phyloP scores from a whole-genome alignment of 495 filamentous ascomycete genomes.

The Talaromyces trachyspermus region DNA sequence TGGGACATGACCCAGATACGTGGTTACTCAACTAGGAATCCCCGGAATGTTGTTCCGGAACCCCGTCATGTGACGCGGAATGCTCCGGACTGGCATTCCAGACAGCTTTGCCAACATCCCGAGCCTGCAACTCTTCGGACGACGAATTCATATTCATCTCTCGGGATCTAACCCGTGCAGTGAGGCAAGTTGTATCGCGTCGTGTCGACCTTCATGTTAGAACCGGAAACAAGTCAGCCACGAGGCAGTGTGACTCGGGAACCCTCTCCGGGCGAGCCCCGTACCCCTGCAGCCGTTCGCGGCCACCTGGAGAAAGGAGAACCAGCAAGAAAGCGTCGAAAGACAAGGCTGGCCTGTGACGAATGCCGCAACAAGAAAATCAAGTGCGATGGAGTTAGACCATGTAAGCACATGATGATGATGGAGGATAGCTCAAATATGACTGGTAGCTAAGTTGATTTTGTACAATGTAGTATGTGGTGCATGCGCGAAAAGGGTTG shows the following conservation, averaged over 20 bases:
- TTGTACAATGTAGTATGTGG: constrained; percentile 24
- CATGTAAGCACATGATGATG: constrained; percentile 18
- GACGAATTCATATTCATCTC: not conserved
- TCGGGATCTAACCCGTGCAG: not conserved
- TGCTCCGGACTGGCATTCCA: not conserved
- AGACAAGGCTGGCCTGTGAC: constrained; percentile 31
- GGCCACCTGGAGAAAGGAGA: not conserved
- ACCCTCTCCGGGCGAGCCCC: not conserved
- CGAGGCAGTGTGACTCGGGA: not conserved
- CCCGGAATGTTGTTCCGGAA: not conserved
- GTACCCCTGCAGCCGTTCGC: not conserved
- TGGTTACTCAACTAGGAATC: not conserved
- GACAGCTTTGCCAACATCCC: not conserved
- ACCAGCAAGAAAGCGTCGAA: constrained; percentile 21
- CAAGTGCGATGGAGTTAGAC: constrained; percentile 31
- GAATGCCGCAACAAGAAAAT: constrained; percentile 29
- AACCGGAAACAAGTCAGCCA: not conserved
- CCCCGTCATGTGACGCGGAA: not conserved
- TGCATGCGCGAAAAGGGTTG: constrained; percentile 22
- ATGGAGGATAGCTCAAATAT: constrained; percentile 10
- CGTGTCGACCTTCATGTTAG: not conserved
- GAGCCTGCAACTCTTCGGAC: not conserved
- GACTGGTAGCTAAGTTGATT: constrained; percentile 13
- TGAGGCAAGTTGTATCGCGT: not conserved
- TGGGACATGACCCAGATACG: not conserved